Percentiles rank a stretch among this genome's conserved stretches.
These are phyloP conservation scores for Cenococcum geophilum DNA, from an alignment of 495 filamentous ascomycete genomes.

Conservation along the genomic window DNA sequence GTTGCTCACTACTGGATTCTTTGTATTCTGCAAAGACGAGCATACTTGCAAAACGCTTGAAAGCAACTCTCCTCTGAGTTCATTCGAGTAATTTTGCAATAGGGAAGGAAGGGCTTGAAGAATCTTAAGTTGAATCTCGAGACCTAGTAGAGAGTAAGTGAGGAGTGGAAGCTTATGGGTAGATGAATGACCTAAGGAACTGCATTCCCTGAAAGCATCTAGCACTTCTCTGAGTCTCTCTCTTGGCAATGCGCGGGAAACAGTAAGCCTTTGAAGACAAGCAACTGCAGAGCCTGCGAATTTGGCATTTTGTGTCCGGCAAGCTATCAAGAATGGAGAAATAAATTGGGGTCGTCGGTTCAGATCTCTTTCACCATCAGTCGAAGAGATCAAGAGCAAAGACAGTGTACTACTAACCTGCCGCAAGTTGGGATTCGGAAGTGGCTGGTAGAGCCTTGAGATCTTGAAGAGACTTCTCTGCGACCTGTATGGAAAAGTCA, in stretches of 20 bases:
- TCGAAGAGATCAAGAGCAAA: conserved; percentile 28
- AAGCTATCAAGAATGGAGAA: conserved; percentile 88
- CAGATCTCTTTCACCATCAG: conserved; percentile 58
- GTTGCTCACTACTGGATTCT: conserved; percentile 85
- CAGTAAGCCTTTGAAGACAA: conserved; percentile 81
- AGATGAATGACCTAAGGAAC: conserved; percentile 49
- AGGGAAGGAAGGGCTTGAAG: conserved; percentile 88
- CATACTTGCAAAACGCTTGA: conserved; percentile 81
- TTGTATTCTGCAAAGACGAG: conserved; percentile 80
- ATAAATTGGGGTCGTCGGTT: conserved; percentile 74
- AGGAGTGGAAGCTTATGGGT: not conserved
- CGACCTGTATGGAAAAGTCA: conserved; percentile 50
- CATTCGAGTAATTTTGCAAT: conserved; percentile 80
- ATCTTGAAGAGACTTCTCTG: conserved; percentile 88
- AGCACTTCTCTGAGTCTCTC: conserved; percentile 73
- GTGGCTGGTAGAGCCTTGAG: conserved; percentile 71
- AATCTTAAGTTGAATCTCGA: conserved; percentile 94
- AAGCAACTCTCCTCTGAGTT: conserved; percentile 73
- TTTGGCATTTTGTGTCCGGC: conserved; percentile 79
- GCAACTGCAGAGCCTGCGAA: conserved; percentile 79
- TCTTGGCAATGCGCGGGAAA: conserved; percentile 68
- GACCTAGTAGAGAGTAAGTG: conserved; percentile 43
- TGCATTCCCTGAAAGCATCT: conserved; percentile 77
- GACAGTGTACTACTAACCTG: conserved; percentile 52
- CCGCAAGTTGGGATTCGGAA: conserved; percentile 75